phyloP scores from a whole-genome alignment of 495 filamentous ascomycete genomes.

The Penicillium flavigenum region DNA sequence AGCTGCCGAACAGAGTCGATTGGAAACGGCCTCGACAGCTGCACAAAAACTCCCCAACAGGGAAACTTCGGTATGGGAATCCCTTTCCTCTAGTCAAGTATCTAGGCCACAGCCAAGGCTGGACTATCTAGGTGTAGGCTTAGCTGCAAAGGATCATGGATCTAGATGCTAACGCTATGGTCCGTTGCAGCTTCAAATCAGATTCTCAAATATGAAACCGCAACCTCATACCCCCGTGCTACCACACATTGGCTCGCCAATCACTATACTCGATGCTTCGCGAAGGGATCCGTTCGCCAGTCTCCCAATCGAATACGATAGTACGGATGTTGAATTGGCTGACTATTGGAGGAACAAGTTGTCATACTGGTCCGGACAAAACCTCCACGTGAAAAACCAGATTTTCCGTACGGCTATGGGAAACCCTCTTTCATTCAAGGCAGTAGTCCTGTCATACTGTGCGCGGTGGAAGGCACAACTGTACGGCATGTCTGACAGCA shows the following conservation, averaged over 20 bases:
- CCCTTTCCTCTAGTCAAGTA: background rate
- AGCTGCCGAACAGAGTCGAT: slow-evolving; percentile 11
- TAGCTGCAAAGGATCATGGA: background rate
- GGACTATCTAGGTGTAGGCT: background rate
- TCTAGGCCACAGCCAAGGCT: background rate
- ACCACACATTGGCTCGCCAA: slow-evolving; percentile 23
- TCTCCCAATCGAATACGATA: slow-evolving; percentile 25
- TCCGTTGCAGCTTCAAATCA: slow-evolving; percentile 23
- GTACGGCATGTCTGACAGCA: slow-evolving; percentile 22
- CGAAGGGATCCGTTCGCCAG: slow-evolving; percentile 39
- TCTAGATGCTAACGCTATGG: slow-evolving; percentile 7
- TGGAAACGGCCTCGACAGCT: slow-evolving; percentile 4
- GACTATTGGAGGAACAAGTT: slow-evolving; percentile 42
- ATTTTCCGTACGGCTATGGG: slow-evolving; percentile 39
- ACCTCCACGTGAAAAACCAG: slow-evolving; percentile 38
- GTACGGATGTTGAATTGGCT: slow-evolving; percentile 32
- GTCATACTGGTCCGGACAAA: slow-evolving; percentile 49
- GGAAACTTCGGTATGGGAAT: slow-evolving; percentile 26
- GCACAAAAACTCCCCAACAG: slow-evolving; percentile 8
- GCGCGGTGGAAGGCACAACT: slow-evolving; percentile 41
- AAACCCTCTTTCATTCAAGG: slow-evolving; percentile 40
- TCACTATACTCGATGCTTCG: slow-evolving; percentile 34
- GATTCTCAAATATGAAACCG: slow-evolving; percentile 19
- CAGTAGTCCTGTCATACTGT: slow-evolving; percentile 41
- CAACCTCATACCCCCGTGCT: slow-evolving; percentile 11